Evolutionary conservation across 2,329 filamentous ascomycete species (phyloP).

Genomic region (Herpotrichia juniperi): DNA sequence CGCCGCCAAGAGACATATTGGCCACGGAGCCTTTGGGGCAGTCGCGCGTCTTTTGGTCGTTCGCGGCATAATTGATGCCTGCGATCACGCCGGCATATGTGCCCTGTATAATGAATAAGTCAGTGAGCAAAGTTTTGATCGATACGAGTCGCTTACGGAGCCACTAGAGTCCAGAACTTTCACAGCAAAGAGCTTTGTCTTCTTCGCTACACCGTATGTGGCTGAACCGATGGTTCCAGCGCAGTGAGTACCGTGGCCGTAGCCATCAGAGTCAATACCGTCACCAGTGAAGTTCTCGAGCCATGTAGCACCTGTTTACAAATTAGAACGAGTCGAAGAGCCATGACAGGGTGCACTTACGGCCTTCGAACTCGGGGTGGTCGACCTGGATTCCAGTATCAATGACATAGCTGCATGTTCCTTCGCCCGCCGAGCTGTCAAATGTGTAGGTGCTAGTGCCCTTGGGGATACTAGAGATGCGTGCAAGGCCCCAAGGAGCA

Average conservation of each 20-base stretch:
- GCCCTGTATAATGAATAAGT: conserved; percentile 14
- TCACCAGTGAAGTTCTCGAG: conserved; percentile 34
- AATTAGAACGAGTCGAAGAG: background rate
- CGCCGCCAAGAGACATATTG: conserved; percentile 43
- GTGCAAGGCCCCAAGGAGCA: conserved; percentile 48
- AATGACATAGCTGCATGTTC: conserved; percentile 64
- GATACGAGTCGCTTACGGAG: conserved; percentile 32
- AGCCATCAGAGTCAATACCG: conserved; percentile 25
- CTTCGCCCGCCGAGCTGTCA: conserved; percentile 43
- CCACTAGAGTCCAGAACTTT: conserved; percentile 43
- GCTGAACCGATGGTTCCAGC: conserved; percentile 40
- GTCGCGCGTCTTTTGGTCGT: conserved; percentile 20
- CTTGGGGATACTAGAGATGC: conserved; percentile 42
- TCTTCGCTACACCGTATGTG: conserved; percentile 43
- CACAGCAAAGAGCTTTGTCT: conserved; percentile 41
- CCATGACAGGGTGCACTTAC: conserved; percentile 24
- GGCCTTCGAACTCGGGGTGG: conserved; percentile 53
- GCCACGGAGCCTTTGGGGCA: conserved; percentile 40
- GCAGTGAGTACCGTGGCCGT: conserved; percentile 46
- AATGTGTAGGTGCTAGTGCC: conserved; percentile 43
- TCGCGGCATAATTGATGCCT: conserved; percentile 30
- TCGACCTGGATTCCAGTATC: conserved; percentile 66
- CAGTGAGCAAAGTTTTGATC: background rate
- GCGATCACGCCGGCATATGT: conserved; percentile 30
- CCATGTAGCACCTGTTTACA: conserved; percentile 26